Percentiles rank a stretch among this genome's conserved stretches.
Conservation (phyloP, 345 rosid species). For the Corymbia maculata region DNA sequence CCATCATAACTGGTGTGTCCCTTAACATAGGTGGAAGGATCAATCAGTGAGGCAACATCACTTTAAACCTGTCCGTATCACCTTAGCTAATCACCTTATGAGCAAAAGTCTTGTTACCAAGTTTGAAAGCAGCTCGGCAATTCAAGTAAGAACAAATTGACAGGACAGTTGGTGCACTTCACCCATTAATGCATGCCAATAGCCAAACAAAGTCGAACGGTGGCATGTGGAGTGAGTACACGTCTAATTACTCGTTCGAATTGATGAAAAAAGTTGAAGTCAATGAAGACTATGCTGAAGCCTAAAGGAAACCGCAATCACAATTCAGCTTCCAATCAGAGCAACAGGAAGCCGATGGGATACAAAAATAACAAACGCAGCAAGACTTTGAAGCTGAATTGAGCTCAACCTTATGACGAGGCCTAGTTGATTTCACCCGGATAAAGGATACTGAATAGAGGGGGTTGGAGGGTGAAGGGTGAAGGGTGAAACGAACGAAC, state of each 20-base stretch:
- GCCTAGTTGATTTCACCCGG: background rate
- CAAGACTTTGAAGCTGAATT: background rate
- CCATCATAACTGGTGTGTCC: background rate
- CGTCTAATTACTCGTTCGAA: background rate
- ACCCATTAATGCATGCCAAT: background rate
- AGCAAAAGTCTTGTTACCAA: background rate
- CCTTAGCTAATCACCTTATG: background rate
- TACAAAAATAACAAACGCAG: background rate
- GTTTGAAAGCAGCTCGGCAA: background rate
- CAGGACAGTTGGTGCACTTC: background rate
- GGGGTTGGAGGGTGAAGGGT: background rate
- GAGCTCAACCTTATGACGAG: background rate
- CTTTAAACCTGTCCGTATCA: background rate
- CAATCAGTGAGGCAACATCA: background rate
- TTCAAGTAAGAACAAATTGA: background rate
- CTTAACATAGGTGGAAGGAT: background rate
- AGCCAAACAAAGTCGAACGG: background rate
- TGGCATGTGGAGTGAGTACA: background rate
- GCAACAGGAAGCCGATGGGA: background rate
- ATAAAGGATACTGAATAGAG: background rate
- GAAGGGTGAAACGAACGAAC: conserved; percentile 13
- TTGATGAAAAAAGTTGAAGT: background rate
- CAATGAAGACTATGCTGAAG: background rate
- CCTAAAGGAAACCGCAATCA: background rate
- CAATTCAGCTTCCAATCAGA: background rate